Conservation (phyloP, 1,139 yeast genomes). For the Suhomyces terraborum region DNA sequence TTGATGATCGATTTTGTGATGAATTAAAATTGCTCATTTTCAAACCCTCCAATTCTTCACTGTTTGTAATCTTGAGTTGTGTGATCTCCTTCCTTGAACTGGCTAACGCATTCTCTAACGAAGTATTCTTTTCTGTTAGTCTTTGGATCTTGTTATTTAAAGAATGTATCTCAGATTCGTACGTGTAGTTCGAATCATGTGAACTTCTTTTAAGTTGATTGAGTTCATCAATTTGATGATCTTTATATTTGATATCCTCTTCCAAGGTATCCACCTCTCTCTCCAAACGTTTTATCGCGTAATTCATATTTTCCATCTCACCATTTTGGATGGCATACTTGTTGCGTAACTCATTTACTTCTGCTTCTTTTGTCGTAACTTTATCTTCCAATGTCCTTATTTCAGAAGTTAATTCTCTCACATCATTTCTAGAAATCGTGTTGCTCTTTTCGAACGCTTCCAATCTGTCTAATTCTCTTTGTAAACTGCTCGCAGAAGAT, state of each 20-base stretch:
- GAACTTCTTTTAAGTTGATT: conserved; percentile 11
- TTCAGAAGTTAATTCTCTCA: neutral
- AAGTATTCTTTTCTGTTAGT: conserved; percentile 10
- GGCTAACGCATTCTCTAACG: conserved; percentile 10
- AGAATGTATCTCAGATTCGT: conserved; percentile 15
- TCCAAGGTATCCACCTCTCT: conserved; percentile 17
- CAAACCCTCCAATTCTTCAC: conserved; percentile 5
- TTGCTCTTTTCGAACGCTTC: conserved; percentile 5
- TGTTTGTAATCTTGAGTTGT: conserved; percentile 2
- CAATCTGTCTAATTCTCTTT: conserved; percentile 5
- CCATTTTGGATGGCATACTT: conserved; percentile 1
- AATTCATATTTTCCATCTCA: conserved; percentile 7
- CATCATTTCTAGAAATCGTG: conserved; percentile 1
- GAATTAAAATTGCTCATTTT: conserved; percentile 1
- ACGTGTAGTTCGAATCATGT: conserved; percentile 9
- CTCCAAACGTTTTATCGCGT: conserved; percentile 12
- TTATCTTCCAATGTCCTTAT: conserved; percentile 1
- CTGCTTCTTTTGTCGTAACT: neutral
- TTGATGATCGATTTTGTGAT: neutral
- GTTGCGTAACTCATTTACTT: conserved; percentile 1
- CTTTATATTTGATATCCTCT: conserved; percentile 15
- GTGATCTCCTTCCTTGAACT: conserved; percentile 7
- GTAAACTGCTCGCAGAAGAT: neutral
- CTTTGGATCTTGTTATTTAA: conserved; percentile 13
- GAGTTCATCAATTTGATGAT: conserved; percentile 16